These are phyloP conservation scores for Priceomyces melissophilus DNA, from an alignment of 805 yeast species.

Conservation along the genomic window DNA sequence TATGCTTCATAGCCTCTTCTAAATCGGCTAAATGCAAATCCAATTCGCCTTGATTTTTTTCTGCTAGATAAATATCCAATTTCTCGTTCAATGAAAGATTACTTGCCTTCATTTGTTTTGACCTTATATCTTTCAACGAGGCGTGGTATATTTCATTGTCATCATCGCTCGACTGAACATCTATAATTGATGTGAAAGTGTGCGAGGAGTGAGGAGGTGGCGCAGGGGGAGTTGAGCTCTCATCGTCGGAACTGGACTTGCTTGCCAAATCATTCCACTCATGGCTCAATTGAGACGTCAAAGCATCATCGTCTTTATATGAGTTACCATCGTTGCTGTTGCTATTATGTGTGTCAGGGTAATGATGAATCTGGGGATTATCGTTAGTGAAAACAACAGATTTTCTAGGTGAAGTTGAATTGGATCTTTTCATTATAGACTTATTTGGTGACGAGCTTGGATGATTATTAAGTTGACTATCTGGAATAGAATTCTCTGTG, in stretches of 20 bases:
- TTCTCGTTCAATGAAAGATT: constrained; percentile 42
- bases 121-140: constrained; percentile 14
- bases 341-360: constrained; percentile 7
- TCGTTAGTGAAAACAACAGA: constrained; percentile 32
- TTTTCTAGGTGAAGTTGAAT: constrained; percentile 28
- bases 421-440: constrained; percentile 31
- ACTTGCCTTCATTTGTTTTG: constrained; percentile 23
- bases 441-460: constrained; percentile 30
- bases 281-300: constrained; percentile 10
- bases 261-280: constrained; percentile 19
- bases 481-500: constrained; percentile 14
- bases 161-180: constrained; percentile 10
- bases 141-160: constrained; percentile 10
- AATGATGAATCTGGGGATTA: constrained; percentile 32
- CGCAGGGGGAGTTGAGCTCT: constrained; percentile 20
- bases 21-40: constrained; percentile 35
- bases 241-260: constrained; percentile 5
- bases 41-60: constrained; percentile 14
- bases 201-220: constrained; percentile 25
- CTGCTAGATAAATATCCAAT: constrained; percentile 39
- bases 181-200: constrained; percentile 8
- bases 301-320: constrained; percentile 2
- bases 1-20: constrained; percentile 19
- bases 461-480: constrained; percentile 4
- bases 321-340: constrained; percentile 4